Evolutionary conservation across 352 stramenopile genomes (phyloP).

Genomic region (Phytopythium delawarense): DNA sequence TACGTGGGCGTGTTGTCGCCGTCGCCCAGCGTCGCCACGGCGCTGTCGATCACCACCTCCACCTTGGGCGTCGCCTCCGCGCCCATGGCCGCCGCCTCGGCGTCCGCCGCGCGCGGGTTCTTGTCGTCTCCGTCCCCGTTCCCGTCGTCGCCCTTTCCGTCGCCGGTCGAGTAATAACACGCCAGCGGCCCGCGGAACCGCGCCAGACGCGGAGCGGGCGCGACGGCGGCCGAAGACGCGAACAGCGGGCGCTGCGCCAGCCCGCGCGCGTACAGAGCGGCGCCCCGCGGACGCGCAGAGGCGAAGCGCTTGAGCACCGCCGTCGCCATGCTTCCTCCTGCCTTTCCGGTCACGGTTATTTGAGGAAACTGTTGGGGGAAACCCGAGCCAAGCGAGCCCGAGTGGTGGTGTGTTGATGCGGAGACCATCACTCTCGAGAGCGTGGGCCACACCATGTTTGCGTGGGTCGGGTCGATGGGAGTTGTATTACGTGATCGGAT

Average conservation of each 20-base stretch:
- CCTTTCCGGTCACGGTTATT: background rate
- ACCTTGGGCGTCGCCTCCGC: slow-evolving; percentile 20
- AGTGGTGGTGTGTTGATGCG: background rate
- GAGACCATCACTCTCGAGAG: too few relatives aligned
- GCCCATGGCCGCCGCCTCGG: background rate
- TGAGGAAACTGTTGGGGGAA: too few relatives aligned
- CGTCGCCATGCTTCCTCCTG: slow-evolving; percentile 23
- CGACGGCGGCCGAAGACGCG: background rate
- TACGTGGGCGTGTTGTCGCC: slow-evolving; percentile 66
- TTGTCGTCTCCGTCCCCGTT: slow-evolving; percentile 9
- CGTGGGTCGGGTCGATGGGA: too few relatives aligned
- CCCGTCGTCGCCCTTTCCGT: slow-evolving; percentile 16
- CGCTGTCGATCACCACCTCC: slow-evolving; percentile 59
- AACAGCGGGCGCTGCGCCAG: slow-evolving; percentile 10
- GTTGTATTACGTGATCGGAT: too few relatives aligned
- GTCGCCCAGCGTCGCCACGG: slow-evolving; percentile 54
- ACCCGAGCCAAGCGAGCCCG: too few relatives aligned
- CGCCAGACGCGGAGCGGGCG: slow-evolving; percentile 7
- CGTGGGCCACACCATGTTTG: too few relatives aligned
- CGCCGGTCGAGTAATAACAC: slow-evolving; percentile 28
- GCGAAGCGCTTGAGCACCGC: slow-evolving; percentile 32
- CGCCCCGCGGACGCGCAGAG: slow-evolving; percentile 12
- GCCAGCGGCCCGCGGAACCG: slow-evolving; percentile 8
- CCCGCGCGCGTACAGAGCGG: background rate
- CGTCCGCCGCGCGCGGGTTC: slow-evolving; percentile 16